These are phyloP conservation scores for Cryptococcus sp. DNA, from an alignment of 1,284 basidiomycete genomes.

Conservation along the genomic window DNA sequence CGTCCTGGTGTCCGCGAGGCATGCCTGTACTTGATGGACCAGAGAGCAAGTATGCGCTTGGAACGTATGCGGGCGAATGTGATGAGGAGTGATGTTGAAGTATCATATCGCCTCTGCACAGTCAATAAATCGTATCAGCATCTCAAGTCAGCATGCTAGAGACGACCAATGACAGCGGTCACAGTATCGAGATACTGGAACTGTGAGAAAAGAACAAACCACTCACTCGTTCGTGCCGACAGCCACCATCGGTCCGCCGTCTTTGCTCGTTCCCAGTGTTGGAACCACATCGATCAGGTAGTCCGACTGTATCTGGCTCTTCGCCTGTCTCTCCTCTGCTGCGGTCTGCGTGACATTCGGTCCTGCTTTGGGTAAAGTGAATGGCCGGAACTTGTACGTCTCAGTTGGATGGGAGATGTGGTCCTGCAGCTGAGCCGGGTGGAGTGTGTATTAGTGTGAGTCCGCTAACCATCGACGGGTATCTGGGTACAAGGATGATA, in stretches of 20 bases:
- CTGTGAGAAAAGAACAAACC: not conserved
- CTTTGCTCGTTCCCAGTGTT: slow-evolving; percentile 41
- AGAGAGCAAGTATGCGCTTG: slow-evolving; percentile 47
- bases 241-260: slow-evolving; percentile 41
- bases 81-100: slow-evolving; percentile 37
- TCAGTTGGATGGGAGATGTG: slow-evolving; percentile 29
- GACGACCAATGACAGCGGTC: not conserved
- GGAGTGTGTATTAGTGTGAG: not conserved
- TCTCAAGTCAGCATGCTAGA: too few species aligned
- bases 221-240: slow-evolving; percentile 50
- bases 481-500: not conserved
- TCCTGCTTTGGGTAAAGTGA: slow-evolving; percentile 25
- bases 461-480: too few species aligned
- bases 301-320: slow-evolving; percentile 32
- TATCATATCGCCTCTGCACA: slow-evolving; percentile 48
- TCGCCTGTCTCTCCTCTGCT: slow-evolving; percentile 34
- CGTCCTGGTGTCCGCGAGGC: slow-evolving; percentile 48
- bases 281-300: slow-evolving; percentile 51
- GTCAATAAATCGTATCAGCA: not conserved
- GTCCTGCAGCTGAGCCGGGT: slow-evolving; percentile 30
- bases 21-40: slow-evolving; percentile 23
- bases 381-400: slow-evolving; percentile 40
- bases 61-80: slow-evolving; percentile 26
- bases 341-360: slow-evolving; percentile 33
- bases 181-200: not conserved